These are phyloP conservation scores for Solanum habrochaites DNA, from an alignment of 257 asterid species.

Conservation along the genomic window DNA sequence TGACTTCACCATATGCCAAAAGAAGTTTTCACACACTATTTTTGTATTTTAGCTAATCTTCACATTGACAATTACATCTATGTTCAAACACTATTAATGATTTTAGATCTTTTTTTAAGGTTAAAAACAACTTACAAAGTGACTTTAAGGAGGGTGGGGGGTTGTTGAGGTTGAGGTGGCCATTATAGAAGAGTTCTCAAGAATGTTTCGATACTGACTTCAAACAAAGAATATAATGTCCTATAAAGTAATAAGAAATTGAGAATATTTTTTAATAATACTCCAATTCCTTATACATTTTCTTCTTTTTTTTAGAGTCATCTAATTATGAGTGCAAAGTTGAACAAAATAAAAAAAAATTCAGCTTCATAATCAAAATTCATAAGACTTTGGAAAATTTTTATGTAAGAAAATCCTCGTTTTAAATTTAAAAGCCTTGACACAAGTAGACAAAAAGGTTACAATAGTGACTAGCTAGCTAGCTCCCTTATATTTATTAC, in stretches of 20 bases:
- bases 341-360: background rate
- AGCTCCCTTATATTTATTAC: conserved; percentile 18
- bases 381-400: conserved; percentile 3
- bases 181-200: background rate
- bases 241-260: background rate
- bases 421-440: conserved; percentile 11
- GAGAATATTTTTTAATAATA: too few relatives aligned
- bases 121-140: too few relatives aligned
- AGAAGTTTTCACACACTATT: background rate
- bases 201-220: conserved; percentile 24
- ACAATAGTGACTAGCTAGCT: conserved; percentile 14
- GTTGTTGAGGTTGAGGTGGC: too few relatives aligned
- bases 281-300: background rate
- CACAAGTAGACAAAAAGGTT: conserved; percentile 38
- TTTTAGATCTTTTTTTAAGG: background rate
- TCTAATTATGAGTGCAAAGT: background rate
- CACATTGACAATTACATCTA: background rate
- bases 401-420: background rate
- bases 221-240: background rate
- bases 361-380: background rate
- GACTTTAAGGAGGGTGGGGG: background rate
- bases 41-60: background rate
- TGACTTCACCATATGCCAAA: background rate
- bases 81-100: background rate
- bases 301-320: background rate